Evolutionary conservation across 441 rosid genomes (phyloP).

Genomic region (Pelargonium australe): DNA sequence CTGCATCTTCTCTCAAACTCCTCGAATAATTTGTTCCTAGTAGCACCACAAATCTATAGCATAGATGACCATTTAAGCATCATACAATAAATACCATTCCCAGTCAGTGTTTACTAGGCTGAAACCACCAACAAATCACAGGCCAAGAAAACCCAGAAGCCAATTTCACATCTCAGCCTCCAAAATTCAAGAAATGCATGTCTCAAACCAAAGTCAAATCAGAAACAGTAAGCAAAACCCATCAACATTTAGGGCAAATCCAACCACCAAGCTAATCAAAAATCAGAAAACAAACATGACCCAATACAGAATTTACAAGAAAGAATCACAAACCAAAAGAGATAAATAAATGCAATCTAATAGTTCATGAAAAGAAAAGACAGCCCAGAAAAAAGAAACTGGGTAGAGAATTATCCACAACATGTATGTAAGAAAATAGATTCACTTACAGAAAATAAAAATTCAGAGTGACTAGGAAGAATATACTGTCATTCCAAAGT

Average conservation of each 20-base stretch:
- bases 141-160: background rate
- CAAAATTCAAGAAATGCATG: background rate
- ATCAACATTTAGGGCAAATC: constrained; percentile 1
- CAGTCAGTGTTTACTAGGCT: background rate
- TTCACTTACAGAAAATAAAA: constrained; percentile 5
- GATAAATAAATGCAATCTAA: background rate
- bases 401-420: no score
- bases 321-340: background rate
- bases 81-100: background rate
- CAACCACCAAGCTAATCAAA: background rate
- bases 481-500: background rate
- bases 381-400: background rate
- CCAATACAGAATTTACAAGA: background rate
- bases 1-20: no score
- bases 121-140: background rate
- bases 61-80: background rate
- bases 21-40: no score
- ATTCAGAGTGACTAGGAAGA: background rate
- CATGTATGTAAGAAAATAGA: background rate
- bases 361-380: background rate
- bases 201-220: background rate
- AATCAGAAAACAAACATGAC: background rate
- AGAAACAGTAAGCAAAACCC: constrained; percentile 2
- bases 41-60: no score
- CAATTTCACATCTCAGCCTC: background rate